phyloP scores from a whole-genome alignment of 805 yeast species.

The Wickerhamiella lipophila region DNA sequence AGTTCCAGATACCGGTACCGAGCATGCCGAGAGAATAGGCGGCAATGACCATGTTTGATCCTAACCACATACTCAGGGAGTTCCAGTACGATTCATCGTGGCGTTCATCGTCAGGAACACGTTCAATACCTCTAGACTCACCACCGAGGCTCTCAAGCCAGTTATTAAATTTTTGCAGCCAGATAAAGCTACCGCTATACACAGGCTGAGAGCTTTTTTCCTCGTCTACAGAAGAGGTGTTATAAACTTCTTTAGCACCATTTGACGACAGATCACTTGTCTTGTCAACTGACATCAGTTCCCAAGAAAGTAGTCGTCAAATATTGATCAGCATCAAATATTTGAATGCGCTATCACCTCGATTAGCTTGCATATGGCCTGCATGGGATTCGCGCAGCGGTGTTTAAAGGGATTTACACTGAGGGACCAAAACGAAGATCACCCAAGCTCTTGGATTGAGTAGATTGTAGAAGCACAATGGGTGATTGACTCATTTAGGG shows the following conservation, averaged over 20 bases:
- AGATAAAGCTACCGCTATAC: conserved; percentile 2
- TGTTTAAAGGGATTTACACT: neutral
- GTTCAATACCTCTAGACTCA: conserved; percentile 68
- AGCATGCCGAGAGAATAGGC: conserved; percentile 4
- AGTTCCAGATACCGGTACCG: conserved; percentile 49
- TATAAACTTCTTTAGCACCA: neutral
- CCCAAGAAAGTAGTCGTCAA: neutral
- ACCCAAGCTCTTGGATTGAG: too few relatives aligned
- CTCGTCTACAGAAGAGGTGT: neutral
- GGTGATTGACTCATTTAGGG: neutral
- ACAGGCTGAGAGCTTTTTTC: neutral
- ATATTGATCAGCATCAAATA: neutral
- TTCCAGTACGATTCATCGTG: conserved; percentile 50
- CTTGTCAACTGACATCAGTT: neutral
- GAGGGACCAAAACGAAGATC: neutral
- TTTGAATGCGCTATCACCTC: neutral
- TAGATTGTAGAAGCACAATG: too few relatives aligned
- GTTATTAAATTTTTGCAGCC: conserved; percentile 16
- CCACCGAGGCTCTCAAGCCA: conserved; percentile 23
- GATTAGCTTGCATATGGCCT: neutral
- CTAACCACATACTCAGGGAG: conserved; percentile 82
- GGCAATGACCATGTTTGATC: conserved; percentile 67
- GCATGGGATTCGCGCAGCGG: neutral
- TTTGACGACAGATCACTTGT: neutral
- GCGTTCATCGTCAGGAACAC: conserved; percentile 68